phyloP scores from a whole-genome alignment of 495 filamentous ascomycete genomes.

The Podospora comata region DNA sequence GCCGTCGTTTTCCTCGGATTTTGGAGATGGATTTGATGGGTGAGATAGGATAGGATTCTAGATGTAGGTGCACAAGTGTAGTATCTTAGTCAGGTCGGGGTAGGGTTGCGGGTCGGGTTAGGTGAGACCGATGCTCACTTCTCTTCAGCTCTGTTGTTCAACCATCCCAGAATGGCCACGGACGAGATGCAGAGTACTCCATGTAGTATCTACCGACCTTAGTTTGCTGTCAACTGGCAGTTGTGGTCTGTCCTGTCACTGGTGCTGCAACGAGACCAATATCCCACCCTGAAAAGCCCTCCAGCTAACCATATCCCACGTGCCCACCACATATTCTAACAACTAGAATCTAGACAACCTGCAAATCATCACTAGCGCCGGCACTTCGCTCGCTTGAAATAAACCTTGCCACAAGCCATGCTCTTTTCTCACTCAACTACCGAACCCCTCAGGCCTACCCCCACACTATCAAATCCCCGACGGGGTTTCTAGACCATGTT shows the following conservation, averaged over 20 bases:
- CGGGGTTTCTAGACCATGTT: not conserved
- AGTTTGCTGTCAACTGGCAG: not conserved
- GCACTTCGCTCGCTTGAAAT: not conserved
- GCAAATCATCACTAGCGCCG: not conserved
- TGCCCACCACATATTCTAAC: not conserved
- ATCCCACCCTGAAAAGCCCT: not conserved
- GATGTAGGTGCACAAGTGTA: not conserved
- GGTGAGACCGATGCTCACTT: not conserved
- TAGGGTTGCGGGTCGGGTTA: not conserved
- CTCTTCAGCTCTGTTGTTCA: not conserved
- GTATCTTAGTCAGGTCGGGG: not conserved
- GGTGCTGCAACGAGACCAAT: too few species aligned
- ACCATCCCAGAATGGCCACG: not conserved
- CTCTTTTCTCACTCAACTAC: not conserved
- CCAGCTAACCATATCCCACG: not conserved
- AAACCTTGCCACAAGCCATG: not conserved
- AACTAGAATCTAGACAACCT: not conserved
- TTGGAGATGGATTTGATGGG: not conserved
- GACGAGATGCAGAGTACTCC: not conserved
- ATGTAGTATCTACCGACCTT: not conserved
- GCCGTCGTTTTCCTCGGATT: not conserved
- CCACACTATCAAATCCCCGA: not conserved
- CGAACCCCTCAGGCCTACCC: not conserved
- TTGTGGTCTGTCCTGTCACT: too few species aligned
- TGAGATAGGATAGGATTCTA: not conserved